Evolutionary conservation across 768 basidiomycete species (phyloP), one percentile per base, ranked within the genome.

Genomic region (Pulveroboletus ravenelii): DNA sequence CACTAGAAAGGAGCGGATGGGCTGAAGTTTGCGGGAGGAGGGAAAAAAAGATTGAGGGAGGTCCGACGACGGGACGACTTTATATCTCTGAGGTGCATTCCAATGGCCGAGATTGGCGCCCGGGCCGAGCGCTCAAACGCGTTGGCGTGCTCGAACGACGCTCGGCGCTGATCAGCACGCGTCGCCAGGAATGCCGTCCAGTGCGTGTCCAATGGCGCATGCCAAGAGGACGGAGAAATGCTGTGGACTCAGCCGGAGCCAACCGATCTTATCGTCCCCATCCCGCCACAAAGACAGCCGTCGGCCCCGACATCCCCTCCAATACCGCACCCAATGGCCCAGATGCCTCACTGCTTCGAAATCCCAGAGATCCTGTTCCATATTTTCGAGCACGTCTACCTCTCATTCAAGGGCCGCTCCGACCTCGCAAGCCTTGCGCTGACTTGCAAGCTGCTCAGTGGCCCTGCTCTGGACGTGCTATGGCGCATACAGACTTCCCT

Each of bases 1-100:
- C 27, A 4, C 27, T 39, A 14, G 25, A 63, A 63, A 65, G 55
- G 62, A 64, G 57, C 50, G 62, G 44, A 57, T 31, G 48, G 63
- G 61, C 45, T 55, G 50, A 18, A 53, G 45, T 29, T 29, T 52
- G 44, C 32, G 51, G 47, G 27, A 18, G n/a, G 20, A 39, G 41
- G 49, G 40, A 42, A 45, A 57, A 12, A 27, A 10, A 45, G 51
- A 2, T 37, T 60, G 48, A 20, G 50, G 44, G 48, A 31, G 47
- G 17, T 37, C 29, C 52, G 44, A 51, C 18, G 41, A 29, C 17
- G 29, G 41, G 34, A 2, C 31, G 32, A 23, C 48, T 62, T 65
- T 63, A 63, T 65, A 63, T 55, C 15, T 37, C 37, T 48, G 18
- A 23, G 14, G 10, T 25, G 52, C 18, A 57, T 60, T 45, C 59